Evolutionary conservation across 2,329 filamentous ascomycete species (phyloP).

Genomic region (Fusarium sp.): DNA sequence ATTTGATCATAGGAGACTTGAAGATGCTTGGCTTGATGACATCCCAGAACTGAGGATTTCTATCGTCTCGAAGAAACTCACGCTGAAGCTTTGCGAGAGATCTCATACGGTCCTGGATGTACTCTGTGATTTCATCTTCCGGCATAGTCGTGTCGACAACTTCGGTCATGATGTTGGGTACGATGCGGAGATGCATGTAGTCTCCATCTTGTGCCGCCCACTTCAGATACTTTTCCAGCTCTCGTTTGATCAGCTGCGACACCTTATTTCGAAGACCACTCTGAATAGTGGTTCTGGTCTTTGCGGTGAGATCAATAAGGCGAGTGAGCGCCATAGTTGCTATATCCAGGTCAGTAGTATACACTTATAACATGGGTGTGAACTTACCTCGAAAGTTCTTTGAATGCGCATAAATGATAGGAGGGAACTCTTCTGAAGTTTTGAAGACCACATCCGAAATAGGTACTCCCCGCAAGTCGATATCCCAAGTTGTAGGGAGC

Average conservation of each 20-base stretch:
- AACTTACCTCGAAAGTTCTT: constrained; percentile 57
- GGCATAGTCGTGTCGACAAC: constrained; percentile 53
- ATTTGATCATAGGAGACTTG: constrained; percentile 38
- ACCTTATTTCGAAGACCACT: constrained; percentile 54
- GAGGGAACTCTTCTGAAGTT: constrained; percentile 50
- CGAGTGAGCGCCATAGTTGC: constrained; percentile 58
- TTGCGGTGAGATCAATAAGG: constrained; percentile 59
- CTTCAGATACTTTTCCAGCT: constrained; percentile 55
- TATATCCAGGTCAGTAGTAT: constrained; percentile 43
- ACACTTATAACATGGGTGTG: no score
- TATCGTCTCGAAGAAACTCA: constrained; percentile 53
- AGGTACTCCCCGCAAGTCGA: constrained; percentile 60
- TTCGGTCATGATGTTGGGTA: constrained; percentile 59
- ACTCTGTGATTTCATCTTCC: constrained; percentile 53
- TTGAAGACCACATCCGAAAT: constrained; percentile 57
- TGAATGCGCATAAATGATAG: constrained; percentile 57
- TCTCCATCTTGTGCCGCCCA: constrained; percentile 62
- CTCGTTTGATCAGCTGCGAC: constrained; percentile 53
- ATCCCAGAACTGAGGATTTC: constrained; percentile 53
- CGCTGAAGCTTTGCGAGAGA: constrained; percentile 56
- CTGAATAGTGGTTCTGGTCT: constrained; percentile 55
- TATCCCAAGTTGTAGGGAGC: constrained; percentile 58
- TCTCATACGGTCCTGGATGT: constrained; percentile 56
- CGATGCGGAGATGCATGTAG: constrained; percentile 53
- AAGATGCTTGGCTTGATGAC: constrained; percentile 45